phyloP scores from a whole-genome alignment of 1,284 basidiomycete genomes.

The Chalciporus sp. region DNA sequence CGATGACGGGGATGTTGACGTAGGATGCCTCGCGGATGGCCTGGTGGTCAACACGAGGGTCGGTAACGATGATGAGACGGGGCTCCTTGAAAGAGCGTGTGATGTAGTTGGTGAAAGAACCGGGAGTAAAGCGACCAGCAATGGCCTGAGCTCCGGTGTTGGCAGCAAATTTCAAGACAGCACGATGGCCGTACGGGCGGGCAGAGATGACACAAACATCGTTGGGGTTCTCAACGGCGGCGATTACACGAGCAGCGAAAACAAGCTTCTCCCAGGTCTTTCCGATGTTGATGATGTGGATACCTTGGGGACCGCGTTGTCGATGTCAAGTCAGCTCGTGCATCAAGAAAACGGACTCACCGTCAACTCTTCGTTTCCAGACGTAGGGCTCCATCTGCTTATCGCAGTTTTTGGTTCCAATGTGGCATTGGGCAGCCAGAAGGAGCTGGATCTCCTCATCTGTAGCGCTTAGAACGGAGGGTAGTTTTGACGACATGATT shows the following conservation, averaged over 20 bases:
- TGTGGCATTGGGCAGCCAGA: conserved; percentile 94
- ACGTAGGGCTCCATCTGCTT: conserved; percentile 99
- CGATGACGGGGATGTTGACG: conserved; percentile 99
- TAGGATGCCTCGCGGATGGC: conserved; percentile 99
- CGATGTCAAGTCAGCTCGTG: conserved; percentile 6
- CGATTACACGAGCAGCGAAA: conserved; percentile 92
- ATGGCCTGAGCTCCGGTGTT: conserved; percentile 99
- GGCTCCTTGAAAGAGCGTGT: conserved; percentile 99
- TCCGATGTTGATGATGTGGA: conserved; percentile 97
- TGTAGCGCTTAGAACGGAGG: conserved; percentile 89
- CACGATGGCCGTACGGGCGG: conserved; percentile 98
- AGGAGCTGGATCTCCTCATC: conserved; percentile 98
- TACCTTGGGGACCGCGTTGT: conserved; percentile 53
- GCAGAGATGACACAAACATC: conserved; percentile 98
- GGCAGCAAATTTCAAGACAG: conserved; percentile 96
- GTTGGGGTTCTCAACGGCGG: conserved; percentile 95
- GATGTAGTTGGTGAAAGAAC: conserved; percentile 99
- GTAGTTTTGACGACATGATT: conserved; percentile 84
- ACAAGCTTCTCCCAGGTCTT: conserved; percentile 99
- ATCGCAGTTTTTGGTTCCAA: conserved; percentile 98
- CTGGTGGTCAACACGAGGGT: conserved; percentile 99
- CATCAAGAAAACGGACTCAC: conserved; percentile 47
- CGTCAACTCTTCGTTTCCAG: conserved; percentile 95
- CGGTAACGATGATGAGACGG: conserved; percentile 96
- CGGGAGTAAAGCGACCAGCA: conserved; percentile 98